These are phyloP conservation scores for Basipetospora chlamydospora DNA, from an alignment of 2,329 filamentous ascomycete species.

Conservation along the genomic window DNA sequence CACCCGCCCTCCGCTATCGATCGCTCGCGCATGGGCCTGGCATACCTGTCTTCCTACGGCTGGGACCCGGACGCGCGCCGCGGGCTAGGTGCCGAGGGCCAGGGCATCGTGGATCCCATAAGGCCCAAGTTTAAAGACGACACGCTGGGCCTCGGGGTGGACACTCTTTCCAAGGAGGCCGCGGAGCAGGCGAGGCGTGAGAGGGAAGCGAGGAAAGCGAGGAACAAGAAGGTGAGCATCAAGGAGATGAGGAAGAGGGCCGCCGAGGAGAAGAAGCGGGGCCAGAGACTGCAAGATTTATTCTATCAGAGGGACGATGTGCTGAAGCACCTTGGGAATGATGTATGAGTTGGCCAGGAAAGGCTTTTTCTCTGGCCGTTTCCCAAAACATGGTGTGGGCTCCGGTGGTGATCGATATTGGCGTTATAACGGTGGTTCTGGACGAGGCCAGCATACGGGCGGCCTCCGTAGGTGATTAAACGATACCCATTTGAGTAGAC, in stretches of 20 bases:
- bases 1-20: slow-evolving; percentile 60
- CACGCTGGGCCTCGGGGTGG: slow-evolving; percentile 60
- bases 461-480: too few relatives aligned
- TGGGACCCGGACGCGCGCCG: slow-evolving; percentile 60
- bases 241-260: slow-evolving; percentile 52
- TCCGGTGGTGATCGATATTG: too few relatives aligned
- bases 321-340: slow-evolving; percentile 51
- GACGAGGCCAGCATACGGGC: too few relatives aligned
- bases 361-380: background rate
- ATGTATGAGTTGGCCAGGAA: background rate
- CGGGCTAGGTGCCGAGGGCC: slow-evolving; percentile 56
- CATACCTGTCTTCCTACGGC: slow-evolving; percentile 50
- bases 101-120: slow-evolving; percentile 64
- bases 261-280: slow-evolving; percentile 44
- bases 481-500: too few relatives aligned
- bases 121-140: slow-evolving; percentile 59
- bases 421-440: too few relatives aligned
- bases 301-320: slow-evolving; percentile 67
- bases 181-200: slow-evolving; percentile 24
- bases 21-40: slow-evolving; percentile 53
- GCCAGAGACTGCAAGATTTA: slow-evolving; percentile 50
- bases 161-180: slow-evolving; percentile 24
- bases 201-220: slow-evolving; percentile 22
- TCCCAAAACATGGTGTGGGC: too few relatives aligned
- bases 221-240: slow-evolving; percentile 45